Conservation (phyloP, 2,329 filamentous ascomycete genomes). For the Arthrobotrys conoides region DNA sequence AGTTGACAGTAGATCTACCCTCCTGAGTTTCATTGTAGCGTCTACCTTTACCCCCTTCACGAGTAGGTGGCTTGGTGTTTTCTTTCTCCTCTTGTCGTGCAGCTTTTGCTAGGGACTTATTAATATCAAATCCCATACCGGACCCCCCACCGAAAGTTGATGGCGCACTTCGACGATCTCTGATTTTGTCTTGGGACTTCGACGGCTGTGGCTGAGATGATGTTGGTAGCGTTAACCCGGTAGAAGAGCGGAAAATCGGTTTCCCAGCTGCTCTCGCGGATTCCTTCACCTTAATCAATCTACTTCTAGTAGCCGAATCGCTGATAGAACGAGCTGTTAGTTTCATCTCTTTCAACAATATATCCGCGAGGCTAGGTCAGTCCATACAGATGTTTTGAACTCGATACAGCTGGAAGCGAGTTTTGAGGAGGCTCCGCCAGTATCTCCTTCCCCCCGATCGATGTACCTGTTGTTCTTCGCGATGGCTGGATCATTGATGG, state of each 20-base stretch:
- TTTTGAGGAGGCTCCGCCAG: background rate
- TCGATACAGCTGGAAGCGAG: background rate
- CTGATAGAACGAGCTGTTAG: background rate
- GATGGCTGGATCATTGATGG: conserved; percentile 7
- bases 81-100: conserved; percentile 29
- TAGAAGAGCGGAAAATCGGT: background rate
- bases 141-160: background rate
- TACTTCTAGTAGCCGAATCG: background rate
- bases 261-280: background rate
- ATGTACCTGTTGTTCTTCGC: conserved; percentile 7
- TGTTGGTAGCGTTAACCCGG: background rate
- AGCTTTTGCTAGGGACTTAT: conserved; percentile 8
- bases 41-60: background rate
- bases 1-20: background rate
- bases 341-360: background rate
- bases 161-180: conserved; percentile 3
- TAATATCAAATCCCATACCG: conserved; percentile 21
- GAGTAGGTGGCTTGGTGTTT: conserved; percentile 15
- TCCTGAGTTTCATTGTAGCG: conserved; percentile 30
- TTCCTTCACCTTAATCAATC: background rate
- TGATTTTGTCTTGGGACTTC: background rate
- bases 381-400: background rate
- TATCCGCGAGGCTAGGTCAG: background rate
- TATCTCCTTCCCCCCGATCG: conserved; percentile 1
- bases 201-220: background rate